A percentile compares a stretch with the other conserved stretches of the same genome.
Evolutionary conservation across 192 early-diverging fungal genomes (phyloP).

Genomic region (Phycomyces blakesleeanus): DNA sequence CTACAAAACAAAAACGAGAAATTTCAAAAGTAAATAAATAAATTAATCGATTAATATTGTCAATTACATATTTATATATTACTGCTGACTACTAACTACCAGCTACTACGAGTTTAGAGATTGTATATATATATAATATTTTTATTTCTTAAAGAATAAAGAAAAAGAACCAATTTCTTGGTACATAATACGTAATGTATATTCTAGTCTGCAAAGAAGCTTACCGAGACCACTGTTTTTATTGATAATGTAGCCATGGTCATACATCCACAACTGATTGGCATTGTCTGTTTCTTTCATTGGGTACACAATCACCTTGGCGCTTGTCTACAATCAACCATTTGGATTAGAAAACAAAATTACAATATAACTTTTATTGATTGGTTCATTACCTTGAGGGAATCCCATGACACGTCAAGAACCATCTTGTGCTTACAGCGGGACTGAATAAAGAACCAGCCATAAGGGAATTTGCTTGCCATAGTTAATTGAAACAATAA

Average conservation of each 20-base stretch:
- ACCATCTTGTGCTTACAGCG: slow-evolving; percentile 24
- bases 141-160: too few species aligned
- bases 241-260: slow-evolving; percentile 32
- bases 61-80: not conserved
- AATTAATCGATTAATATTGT: not conserved
- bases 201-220: too few species aligned
- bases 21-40: not conserved
- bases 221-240: slow-evolving; percentile 36
- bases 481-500: not conserved
- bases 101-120: too few species aligned
- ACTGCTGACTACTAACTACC: not conserved
- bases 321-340: slow-evolving; percentile 13
- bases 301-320: slow-evolving; percentile 26
- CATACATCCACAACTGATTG: slow-evolving; percentile 37
- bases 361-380: not conserved
- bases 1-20: not conserved
- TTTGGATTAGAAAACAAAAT: not conserved
- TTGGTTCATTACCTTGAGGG: slow-evolving; percentile 23
- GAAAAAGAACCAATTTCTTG: too few species aligned
- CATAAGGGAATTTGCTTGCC: slow-evolving; percentile 25
- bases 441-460: slow-evolving; percentile 36
- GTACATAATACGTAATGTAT: too few species aligned
- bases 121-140: too few species aligned
- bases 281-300: slow-evolving; percentile 17
- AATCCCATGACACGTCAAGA: slow-evolving; percentile 27